Evolutionary conservation across 2,329 filamentous ascomycete genomes (phyloP).

Genomic region (Monosporascus sp.): DNA sequence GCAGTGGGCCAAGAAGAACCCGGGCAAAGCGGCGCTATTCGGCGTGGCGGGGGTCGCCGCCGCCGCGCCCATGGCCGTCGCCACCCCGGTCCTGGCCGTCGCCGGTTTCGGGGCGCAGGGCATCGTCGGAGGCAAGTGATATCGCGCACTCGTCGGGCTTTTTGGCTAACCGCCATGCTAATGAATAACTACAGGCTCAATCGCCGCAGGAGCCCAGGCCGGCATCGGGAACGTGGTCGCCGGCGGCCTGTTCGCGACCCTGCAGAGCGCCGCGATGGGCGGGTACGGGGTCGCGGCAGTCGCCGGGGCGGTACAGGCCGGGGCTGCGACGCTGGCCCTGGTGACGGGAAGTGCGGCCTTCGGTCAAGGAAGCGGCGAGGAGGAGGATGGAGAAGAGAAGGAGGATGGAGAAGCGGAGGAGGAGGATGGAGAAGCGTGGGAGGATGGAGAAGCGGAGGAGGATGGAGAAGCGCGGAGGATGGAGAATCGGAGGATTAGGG

Average conservation of each 20-base stretch:
- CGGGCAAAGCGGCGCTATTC: conserved; percentile 4
- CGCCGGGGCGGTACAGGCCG: conserved; percentile 7
- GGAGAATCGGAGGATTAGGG: no score
- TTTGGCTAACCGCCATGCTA: background rate
- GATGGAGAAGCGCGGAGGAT: background rate
- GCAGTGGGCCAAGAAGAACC: conserved; percentile 12
- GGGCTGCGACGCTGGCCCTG: conserved; percentile 1
- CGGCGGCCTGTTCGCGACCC: conserved; percentile 13
- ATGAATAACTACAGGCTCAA: conserved; percentile 6
- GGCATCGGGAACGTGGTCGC: conserved; percentile 16
- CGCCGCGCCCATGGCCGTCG: conserved; percentile 7
- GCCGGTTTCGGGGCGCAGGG: conserved; percentile 14
- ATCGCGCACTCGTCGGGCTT: no score
- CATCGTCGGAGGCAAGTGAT: conserved; percentile 9
- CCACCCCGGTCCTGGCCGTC: conserved; percentile 7
- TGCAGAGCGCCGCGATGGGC: conserved; percentile 17
- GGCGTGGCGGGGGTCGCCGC: conserved; percentile 2
- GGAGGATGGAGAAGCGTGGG: background rate
- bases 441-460: background rate
- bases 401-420: background rate
- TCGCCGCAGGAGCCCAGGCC: conserved; percentile 14
- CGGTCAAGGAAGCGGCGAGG: background rate
- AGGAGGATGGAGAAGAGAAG: background rate
- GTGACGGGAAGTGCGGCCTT: background rate
- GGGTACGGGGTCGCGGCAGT: conserved; percentile 19